phyloP scores from a whole-genome alignment of 2,329 filamentous ascomycete species.

The Sodiomyces alkalinus region DNA sequence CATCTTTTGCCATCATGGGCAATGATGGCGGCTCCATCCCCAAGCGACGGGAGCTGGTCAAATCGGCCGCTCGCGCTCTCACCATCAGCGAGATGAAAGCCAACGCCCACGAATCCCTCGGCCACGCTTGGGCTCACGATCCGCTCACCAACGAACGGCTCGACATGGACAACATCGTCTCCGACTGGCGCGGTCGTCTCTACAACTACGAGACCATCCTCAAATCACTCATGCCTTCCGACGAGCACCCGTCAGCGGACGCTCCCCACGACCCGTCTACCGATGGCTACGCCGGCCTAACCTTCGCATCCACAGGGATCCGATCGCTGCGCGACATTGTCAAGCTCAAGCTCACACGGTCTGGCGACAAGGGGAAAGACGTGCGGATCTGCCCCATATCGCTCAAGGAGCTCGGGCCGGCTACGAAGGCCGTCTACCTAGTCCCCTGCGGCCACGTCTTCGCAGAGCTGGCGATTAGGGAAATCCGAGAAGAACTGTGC shows the following conservation, averaged over 20 bases:
- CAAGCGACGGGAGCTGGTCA: conserved; percentile 88
- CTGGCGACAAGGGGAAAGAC: conserved; percentile 26
- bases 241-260: too few relatives aligned
- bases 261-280: conserved; percentile 12
- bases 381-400: conserved; percentile 77
- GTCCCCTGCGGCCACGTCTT: conserved; percentile 95
- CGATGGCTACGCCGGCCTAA: conserved; percentile 13
- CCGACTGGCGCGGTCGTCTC: conserved; percentile 67
- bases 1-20: conserved; percentile 48
- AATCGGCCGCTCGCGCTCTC: conserved; percentile 71
- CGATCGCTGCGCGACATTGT: conserved; percentile 75
- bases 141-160: conserved; percentile 71
- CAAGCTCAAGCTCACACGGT: conserved; percentile 54
- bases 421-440: conserved; percentile 69
- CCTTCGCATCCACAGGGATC: conserved; percentile 42
- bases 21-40: conserved; percentile 97
- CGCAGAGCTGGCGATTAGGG: conserved; percentile 69
- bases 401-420: conserved; percentile 68
- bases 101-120: conserved; percentile 67
- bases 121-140: conserved; percentile 76
- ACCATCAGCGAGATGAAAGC: conserved; percentile 82
- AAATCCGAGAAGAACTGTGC: conserved; percentile 50
- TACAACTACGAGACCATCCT: conserved; percentile 94
- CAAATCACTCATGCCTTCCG: conserved; percentile 35
- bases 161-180: conserved; percentile 56